Base-by-base conservation (phyloP, 2,329 filamentous ascomycete species). In the Ascochyta rabiei region DNA sequence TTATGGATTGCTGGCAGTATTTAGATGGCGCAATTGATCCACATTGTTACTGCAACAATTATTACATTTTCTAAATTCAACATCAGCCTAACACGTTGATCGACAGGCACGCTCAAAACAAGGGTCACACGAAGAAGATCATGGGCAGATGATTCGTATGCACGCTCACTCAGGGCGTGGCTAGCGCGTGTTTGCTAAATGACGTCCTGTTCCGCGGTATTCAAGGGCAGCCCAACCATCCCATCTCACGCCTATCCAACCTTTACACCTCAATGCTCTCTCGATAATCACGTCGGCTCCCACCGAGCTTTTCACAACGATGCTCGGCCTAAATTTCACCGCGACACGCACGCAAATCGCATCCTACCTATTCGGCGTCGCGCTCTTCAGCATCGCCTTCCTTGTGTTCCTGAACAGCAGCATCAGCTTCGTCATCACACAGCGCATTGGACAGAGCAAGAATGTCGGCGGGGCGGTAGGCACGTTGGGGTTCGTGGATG, bases 381-480 rank as follows among this genome's bases (percentile, higher is more conserved):
- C 89, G 57, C 86, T 96, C 65, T 93, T 93, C 80, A 91, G 87
- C 75, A 95, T 96, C 69, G 89, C 89, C 49, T 95, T 95, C 78
- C 88, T 96, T 62, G 91, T 96, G 68, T 96, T 96, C 77, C 84
- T 96, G 59, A 95, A 95, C 80, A 89, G 87, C 78, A 88, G 86
- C 70, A 82, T 95, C 56, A 91, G 89, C 50, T 96, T 95, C 76
- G 89, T 95, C 55, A 86, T 96, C 57, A 93, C 90, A 57, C 89
- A 93, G 74, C 83, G 91, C 58, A 87, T 96, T 63, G 89, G 89
- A 56, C 82, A 89, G 66, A 88, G 89, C 69, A 76, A 86, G 59
- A 81, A 83, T 64, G 89, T 95, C 8, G 91, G 91, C 61, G 86
- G 92, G 76, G 86, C 91, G 45, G 90, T 93, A 56, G 91, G 91